Conservation (phyloP, 371 early-diverging fungal species). For the Polyrhizophydium stewartii region DNA sequence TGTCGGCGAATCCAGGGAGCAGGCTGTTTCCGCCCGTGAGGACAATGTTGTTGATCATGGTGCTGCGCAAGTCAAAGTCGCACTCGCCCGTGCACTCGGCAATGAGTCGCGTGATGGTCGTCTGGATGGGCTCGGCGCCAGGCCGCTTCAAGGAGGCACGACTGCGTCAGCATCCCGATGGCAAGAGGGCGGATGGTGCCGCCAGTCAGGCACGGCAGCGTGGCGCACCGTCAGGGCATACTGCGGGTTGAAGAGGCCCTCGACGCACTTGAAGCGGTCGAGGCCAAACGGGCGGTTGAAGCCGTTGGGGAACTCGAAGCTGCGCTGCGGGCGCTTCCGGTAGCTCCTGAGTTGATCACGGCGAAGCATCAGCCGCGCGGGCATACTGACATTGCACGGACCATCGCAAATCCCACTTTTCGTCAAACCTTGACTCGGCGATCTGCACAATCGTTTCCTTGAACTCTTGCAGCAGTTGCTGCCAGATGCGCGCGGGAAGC, state of each 20-base stretch:
- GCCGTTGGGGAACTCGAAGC: conserved; percentile 94
- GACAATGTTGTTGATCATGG: conserved; percentile 74
- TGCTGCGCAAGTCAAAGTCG: conserved; percentile 84
- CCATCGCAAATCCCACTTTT: conserved; percentile 50
- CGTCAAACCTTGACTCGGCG: conserved; percentile 65
- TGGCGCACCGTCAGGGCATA: neutral
- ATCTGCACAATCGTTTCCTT: conserved; percentile 92
- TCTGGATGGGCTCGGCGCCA: too few species aligned
- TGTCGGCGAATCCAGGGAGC: conserved; percentile 82
- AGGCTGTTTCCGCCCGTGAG: conserved; percentile 88
- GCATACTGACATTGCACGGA: too few species aligned
- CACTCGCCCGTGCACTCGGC: conserved; percentile 64
- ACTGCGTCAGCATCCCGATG: too few species aligned
- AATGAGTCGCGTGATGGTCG: conserved; percentile 46
- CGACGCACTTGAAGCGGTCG: conserved; percentile 80
- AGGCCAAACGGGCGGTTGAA: conserved; percentile 78
- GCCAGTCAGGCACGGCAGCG: too few species aligned
- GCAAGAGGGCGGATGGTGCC: too few species aligned
- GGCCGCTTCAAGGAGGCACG: too few species aligned
- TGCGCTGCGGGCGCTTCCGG: conserved; percentile 34
- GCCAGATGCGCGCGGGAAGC: neutral
- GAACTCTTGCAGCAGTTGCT: conserved; percentile 72
- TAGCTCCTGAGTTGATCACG: too few species aligned
- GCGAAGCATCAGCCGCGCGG: too few species aligned
- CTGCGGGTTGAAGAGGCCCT: conserved; percentile 82